Conservation (phyloP, 2,329 filamentous ascomycete species). For the Westerdykella sp. region DNA sequence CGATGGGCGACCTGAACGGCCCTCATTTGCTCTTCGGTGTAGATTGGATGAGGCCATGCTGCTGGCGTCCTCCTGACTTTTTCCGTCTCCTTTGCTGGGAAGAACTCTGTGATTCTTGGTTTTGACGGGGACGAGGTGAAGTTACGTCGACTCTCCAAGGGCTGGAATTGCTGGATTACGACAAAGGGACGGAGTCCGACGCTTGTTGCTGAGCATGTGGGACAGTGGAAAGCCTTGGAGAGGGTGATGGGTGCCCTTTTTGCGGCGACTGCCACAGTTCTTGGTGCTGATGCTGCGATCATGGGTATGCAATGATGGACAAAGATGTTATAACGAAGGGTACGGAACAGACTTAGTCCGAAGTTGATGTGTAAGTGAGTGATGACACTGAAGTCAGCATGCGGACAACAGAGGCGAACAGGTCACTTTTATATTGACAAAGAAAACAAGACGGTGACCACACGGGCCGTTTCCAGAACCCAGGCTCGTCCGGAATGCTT, state of each 20-base stretch:
- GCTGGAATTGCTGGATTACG: constrained; percentile 22
- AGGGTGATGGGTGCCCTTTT: constrained; percentile 35
- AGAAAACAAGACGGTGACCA: constrained; percentile 9
- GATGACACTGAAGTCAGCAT: constrained; percentile 9
- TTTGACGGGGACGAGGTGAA: constrained; percentile 37
- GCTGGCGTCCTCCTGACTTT: constrained; percentile 42
- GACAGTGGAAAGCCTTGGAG: constrained; percentile 34
- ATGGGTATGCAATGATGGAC: constrained; percentile 14
- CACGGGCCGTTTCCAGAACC: constrained; percentile 3
- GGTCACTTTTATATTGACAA: constrained; percentile 27
- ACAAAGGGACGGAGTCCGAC: constrained; percentile 29
- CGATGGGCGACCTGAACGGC: constrained; percentile 70
- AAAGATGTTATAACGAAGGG: too few relatives aligned
- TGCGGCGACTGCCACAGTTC: constrained; percentile 25
- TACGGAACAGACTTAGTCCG: background rate
- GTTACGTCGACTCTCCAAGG: constrained; percentile 22
- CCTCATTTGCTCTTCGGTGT: constrained; percentile 73
- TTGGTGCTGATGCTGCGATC: constrained; percentile 22
- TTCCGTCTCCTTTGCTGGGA: constrained; percentile 41
- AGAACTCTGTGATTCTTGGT: constrained; percentile 41
- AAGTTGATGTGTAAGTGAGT: background rate
- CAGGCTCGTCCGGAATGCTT: constrained; percentile 5
- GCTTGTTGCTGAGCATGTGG: constrained; percentile 9
- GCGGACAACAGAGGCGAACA: constrained; percentile 9
- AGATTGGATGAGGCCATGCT: constrained; percentile 50